phyloP scores from a whole-genome alignment of 108 stramenopile species.

The Bacterosira constricta region DNA sequence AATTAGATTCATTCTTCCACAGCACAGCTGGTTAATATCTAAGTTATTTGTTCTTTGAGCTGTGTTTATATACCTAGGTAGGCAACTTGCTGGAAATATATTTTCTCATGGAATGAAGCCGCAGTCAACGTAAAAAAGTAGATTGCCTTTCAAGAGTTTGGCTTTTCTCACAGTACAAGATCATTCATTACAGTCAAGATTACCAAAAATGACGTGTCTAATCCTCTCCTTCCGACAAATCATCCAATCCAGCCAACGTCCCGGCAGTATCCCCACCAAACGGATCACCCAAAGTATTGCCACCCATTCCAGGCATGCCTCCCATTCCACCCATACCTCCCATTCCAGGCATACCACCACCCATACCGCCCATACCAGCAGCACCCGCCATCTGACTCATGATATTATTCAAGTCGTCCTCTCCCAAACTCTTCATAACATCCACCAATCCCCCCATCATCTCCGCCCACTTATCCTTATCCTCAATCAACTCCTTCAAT shows the following conservation, averaged over 20 bases:
- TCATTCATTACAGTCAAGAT: too few species aligned
- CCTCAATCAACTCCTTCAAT: conserved; percentile 28
- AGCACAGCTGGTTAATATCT: too few species aligned
- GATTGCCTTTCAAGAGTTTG: too few species aligned
- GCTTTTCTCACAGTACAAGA: too few species aligned
- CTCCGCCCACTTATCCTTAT: conserved; percentile 40
- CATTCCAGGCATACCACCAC: conserved; percentile 21
- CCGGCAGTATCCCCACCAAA: conserved; percentile 21
- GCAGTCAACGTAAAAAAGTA: too few species aligned
- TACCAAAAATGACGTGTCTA: too few species aligned
- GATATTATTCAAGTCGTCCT: conserved; percentile 38
- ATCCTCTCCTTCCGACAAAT: conserved; percentile 30
- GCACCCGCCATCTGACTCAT: conserved; percentile 34
- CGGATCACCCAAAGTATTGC: background rate
- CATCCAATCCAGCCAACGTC: conserved; percentile 42
- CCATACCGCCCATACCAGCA: conserved; percentile 28
- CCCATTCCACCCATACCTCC: conserved; percentile 11
- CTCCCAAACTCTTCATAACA: conserved; percentile 42
- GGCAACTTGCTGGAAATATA: too few species aligned
- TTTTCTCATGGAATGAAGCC: too few species aligned
- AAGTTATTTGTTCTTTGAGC: too few species aligned
- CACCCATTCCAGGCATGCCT: conserved; percentile 10
- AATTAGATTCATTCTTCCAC: too few species aligned
- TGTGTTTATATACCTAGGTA: too few species aligned
- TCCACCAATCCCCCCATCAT: conserved; percentile 43